Conservation (phyloP, 352 stramenopile genomes). For the Thalassiosira gravida region DNA sequence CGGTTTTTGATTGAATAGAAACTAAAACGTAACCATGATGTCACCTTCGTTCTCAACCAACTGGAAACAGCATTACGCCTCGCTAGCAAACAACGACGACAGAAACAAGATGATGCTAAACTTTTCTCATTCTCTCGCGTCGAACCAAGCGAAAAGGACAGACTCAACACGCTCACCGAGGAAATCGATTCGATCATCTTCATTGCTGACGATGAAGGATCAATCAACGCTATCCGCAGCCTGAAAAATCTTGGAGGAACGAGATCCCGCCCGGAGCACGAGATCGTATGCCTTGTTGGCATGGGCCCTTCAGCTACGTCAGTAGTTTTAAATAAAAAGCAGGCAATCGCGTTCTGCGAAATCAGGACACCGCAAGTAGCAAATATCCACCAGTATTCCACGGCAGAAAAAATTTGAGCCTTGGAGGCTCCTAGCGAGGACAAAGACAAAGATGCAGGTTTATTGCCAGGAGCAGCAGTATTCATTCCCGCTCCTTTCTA, state of each 20-base stretch:
- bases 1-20: no score
- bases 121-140: background rate
- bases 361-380: no score
- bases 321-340: background rate
- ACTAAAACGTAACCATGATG: background rate
- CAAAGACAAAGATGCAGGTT: background rate
- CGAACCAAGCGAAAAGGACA: background rate
- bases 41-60: no score
- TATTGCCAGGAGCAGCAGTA: background rate
- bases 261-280: background rate
- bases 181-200: background rate
- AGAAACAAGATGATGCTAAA: background rate
- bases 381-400: no score
- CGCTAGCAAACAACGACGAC: background rate
- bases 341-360: no score
- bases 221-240: background rate
- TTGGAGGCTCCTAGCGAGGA: background rate
- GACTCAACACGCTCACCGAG: background rate
- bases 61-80: background rate
- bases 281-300: background rate
- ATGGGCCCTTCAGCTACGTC: background rate
- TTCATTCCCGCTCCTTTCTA: background rate
- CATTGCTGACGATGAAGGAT: background rate
- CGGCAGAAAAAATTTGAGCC: no score
- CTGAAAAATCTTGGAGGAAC: conserved; percentile 4